Evolutionary conservation across 106 monocot genomes (phyloP), one percentile per base, ranked within the genome.

Genomic region (Dendrobium huoshanense): DNA sequence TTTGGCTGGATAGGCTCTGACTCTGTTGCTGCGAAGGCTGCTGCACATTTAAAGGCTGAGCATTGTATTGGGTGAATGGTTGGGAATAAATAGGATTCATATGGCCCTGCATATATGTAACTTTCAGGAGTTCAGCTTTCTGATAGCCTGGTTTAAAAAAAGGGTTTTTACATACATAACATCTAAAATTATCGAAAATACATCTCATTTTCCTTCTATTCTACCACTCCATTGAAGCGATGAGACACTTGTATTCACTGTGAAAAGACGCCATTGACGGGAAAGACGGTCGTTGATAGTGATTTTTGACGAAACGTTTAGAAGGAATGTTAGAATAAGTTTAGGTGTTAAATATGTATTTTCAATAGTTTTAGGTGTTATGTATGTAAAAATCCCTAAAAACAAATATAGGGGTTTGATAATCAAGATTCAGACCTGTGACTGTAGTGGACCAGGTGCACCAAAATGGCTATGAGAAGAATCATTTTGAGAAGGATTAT

Each of bases 81-180:
- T 99, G 99, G 0, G 99, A 93, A 64, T 95, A 95, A 22, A 93
- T 78, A 17, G 95, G 87, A 70, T 90, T 91, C 93, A 99, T 90
- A 54, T 86, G 42, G 45, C 93, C 92, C 99, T 99, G 88, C 5
- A 77, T 11, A 68, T 24, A 24, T 4, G 27, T 27, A 31, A 68
- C 3, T 47, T 56, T 43, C 17, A 70, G 41, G 22, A 41, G 74
- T 80, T 67, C 78, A 61, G 20, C 19, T 4, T 22, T 61, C 2
- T 18, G 20, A 6, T 61, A 4, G 37, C 3, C 37, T 37, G 37
- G 37, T 3, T 41, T 10, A 27, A 73, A 73, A 42, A 18, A 3
- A 41, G n/a, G 73, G 41, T 8, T 73, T 73, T 2, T 73, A 40
- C 19, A 8, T 47, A 7, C 9, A 47, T 47, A 5, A 6, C 9